Conservation (phyloP, 2,329 filamentous ascomycete genomes). For the Talaromyces marneffei region DNA sequence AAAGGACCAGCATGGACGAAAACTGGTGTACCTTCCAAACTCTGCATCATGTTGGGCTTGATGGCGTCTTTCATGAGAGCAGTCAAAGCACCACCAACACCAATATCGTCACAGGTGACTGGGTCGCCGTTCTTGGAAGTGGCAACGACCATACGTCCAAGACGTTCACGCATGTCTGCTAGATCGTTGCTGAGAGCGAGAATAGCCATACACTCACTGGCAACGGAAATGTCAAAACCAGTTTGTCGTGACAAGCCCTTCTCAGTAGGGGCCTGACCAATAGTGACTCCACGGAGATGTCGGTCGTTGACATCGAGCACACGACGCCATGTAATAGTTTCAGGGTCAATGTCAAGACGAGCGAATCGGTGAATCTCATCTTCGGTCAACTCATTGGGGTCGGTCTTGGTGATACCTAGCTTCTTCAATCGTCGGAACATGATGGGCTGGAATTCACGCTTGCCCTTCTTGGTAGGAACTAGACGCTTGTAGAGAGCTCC, state of each 20-base stretch:
- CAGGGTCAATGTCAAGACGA: slow-evolving; percentile 91
- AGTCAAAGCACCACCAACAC: slow-evolving; percentile 83
- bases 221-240: slow-evolving; percentile 95
- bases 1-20: slow-evolving; percentile 97
- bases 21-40: slow-evolving; percentile 90
- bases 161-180: slow-evolving; percentile 81
- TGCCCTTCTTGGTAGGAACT: slow-evolving; percentile 84
- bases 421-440: slow-evolving; percentile 94
- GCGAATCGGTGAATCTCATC: slow-evolving; percentile 86
- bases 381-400: slow-evolving; percentile 81
- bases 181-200: slow-evolving; percentile 86
- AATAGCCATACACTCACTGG: slow-evolving; percentile 97
- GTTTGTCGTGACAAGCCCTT: slow-evolving; percentile 84
- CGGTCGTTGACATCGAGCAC: slow-evolving; percentile 97
- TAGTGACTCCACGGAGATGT: slow-evolving; percentile 80
- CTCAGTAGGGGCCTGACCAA: slow-evolving; percentile 84
- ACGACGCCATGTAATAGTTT: slow-evolving; percentile 94
- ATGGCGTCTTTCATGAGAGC: slow-evolving; percentile 97
- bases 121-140: slow-evolving; percentile 80
- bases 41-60: slow-evolving; percentile 99
- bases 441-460: slow-evolving; percentile 76
- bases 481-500: slow-evolving; percentile 79
- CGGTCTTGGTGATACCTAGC: slow-evolving; percentile 90
- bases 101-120: slow-evolving; percentile 92
- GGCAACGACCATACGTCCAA: slow-evolving; percentile 93